phyloP scores from a whole-genome alignment of 139 green algal genomes.

The Zygnema circumcarinatum region DNA sequence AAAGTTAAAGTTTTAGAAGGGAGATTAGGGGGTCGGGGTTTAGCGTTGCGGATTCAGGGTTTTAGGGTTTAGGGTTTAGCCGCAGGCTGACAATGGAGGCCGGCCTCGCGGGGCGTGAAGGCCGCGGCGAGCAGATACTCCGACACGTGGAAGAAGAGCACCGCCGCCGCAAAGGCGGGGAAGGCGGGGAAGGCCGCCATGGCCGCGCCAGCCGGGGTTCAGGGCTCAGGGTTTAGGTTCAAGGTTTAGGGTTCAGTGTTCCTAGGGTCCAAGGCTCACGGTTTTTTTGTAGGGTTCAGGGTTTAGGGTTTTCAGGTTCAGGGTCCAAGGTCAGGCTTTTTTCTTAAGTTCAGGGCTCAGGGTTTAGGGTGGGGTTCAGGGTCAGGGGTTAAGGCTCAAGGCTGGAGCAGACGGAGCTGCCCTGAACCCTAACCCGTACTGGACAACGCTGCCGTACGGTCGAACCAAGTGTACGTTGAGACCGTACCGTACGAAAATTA shows the following conservation, averaged over 20 bases:
- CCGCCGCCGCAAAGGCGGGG: neutral
- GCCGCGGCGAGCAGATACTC: conserved; percentile 1
- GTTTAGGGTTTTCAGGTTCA: no score
- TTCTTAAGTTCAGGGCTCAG: neutral
- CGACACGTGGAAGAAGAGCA: conserved; percentile 24
- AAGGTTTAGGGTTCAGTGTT: neutral
- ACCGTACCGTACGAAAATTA: no score
- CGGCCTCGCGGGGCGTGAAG: neutral
- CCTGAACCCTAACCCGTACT: no score
- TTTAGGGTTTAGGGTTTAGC: no score
- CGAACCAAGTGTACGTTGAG: no score
- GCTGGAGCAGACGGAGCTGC: no score
- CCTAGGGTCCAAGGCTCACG: neutral
- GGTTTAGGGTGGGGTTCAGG: no score
- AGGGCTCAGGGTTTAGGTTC: conserved; percentile 2
- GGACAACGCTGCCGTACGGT: no score
- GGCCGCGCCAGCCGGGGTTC: neutral
- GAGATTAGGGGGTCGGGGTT: neutral
- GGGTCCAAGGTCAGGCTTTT: neutral
- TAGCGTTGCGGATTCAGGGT: neutral
- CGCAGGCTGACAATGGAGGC: neutral
- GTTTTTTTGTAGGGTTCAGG: neutral
- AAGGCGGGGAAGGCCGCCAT: neutral
- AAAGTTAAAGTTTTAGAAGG: neutral
- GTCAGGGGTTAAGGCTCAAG: no score